Conservation (phyloP, 75 land plant species). For the Gnetum montanum region DNA sequence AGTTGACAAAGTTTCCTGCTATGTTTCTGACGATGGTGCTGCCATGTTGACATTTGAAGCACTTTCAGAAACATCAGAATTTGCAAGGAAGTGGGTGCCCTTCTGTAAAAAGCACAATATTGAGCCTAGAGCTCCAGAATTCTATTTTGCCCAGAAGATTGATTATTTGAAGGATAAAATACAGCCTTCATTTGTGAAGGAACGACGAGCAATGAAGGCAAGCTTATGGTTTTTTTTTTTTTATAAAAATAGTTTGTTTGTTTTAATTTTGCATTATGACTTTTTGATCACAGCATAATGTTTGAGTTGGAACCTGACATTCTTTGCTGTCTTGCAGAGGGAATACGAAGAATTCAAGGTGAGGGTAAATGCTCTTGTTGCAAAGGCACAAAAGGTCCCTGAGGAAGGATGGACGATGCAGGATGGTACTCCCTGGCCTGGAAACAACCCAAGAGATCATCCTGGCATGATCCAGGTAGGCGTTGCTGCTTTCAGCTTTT, state of each 20-base stretch:
- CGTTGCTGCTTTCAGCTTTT: too few relatives aligned
- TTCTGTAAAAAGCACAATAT: slow-evolving; percentile 86
- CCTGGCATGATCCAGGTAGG: slow-evolving; percentile 87
- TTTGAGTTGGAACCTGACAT: too few relatives aligned
- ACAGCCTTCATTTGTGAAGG: slow-evolving; percentile 83
- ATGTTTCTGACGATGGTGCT: slow-evolving; percentile 92
- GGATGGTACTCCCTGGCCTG: slow-evolving; percentile 88
- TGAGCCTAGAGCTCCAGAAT: slow-evolving; percentile 90
- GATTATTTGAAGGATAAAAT: slow-evolving; percentile 90
- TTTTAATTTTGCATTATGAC: neutral
- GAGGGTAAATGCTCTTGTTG: slow-evolving; percentile 80
- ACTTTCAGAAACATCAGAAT: slow-evolving; percentile 86
- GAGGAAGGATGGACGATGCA: slow-evolving; percentile 91
- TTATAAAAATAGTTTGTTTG: neutral
- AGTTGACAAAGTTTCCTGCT: slow-evolving; percentile 90
- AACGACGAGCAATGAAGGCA: slow-evolving; percentile 87
- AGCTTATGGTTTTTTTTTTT: neutral
- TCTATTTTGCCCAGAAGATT: slow-evolving; percentile 83
- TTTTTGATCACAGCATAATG: too few relatives aligned
- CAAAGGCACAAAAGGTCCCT: slow-evolving; percentile 79
- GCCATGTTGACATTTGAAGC: slow-evolving; percentile 90
- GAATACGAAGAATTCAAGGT: slow-evolving; percentile 87
- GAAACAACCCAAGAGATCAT: slow-evolving; percentile 76
- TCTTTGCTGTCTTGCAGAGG: too few relatives aligned
- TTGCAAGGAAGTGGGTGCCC: slow-evolving; percentile 92